Percentiles rank a stretch among this genome's conserved stretches.
Evolutionary conservation across 1,284 basidiomycete genomes (phyloP).

Genomic region (Pyrrhoderma noxium): DNA sequence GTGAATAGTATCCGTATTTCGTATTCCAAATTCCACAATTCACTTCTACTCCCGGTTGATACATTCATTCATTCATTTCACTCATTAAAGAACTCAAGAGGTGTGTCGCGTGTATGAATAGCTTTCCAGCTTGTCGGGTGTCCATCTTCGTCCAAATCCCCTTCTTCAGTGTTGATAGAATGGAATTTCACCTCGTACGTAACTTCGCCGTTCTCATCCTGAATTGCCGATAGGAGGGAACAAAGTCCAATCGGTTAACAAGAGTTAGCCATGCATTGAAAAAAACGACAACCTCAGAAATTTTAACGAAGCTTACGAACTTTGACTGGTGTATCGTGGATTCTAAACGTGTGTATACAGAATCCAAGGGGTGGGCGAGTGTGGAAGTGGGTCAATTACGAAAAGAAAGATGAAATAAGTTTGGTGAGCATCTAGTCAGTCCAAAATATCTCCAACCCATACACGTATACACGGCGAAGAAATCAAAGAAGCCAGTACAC

Average conservation of each 20-base stretch:
- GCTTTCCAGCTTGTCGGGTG: slow-evolving; percentile 54
- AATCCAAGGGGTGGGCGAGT: background rate
- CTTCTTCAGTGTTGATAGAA: slow-evolving; percentile 63
- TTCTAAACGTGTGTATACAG: slow-evolving; percentile 28
- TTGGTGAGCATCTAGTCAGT: too few species aligned
- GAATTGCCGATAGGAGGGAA: slow-evolving; percentile 69
- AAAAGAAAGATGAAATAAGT: too few species aligned
- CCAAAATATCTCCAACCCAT: slow-evolving; percentile 17
- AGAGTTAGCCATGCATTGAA: background rate
- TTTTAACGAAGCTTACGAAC: slow-evolving; percentile 28
- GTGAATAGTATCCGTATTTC: too few species aligned
- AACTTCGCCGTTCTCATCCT: slow-evolving; percentile 52
- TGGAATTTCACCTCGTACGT: slow-evolving; percentile 60
- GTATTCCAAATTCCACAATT: too few species aligned
- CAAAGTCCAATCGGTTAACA: slow-evolving; percentile 57
- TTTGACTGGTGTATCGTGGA: slow-evolving; percentile 69
- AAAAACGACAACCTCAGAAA: too few species aligned
- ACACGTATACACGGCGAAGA: slow-evolving; percentile 10
- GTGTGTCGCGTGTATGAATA: slow-evolving; percentile 49
- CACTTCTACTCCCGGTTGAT: too few species aligned
- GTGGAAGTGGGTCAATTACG: too few species aligned
- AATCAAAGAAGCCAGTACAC: slow-evolving; percentile 20
- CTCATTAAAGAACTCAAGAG: slow-evolving; percentile 70
- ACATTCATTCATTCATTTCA: too few species aligned
- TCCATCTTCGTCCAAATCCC: slow-evolving; percentile 42